phyloP scores from a whole-genome alignment of 805 yeast species.

The Kluyveromyces dobzhanskii region DNA sequence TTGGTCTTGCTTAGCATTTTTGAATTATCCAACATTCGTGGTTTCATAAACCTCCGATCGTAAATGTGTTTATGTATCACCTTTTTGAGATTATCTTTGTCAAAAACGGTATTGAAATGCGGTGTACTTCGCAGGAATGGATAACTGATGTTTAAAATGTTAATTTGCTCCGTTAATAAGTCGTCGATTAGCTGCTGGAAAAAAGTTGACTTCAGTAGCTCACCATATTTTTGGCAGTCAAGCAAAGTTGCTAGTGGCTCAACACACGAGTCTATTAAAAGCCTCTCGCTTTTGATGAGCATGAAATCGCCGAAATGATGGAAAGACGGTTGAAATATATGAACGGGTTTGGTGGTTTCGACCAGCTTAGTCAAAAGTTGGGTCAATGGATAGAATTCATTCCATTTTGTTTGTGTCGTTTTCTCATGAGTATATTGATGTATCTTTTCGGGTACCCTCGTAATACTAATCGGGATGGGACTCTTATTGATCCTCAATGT shows the following conservation, averaged over 20 bases:
- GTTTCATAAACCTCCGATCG: slow-evolving; percentile 43
- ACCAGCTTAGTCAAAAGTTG: neutral
- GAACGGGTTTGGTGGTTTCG: neutral
- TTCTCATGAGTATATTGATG: neutral
- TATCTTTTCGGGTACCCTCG: slow-evolving; percentile 6
- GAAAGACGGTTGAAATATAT: slow-evolving; percentile 2
- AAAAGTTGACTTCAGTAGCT: slow-evolving; percentile 11
- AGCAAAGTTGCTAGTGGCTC: slow-evolving; percentile 20
- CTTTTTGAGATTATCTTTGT: slow-evolving; percentile 28
- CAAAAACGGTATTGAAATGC: slow-evolving; percentile 19
- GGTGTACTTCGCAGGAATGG: slow-evolving; percentile 17
- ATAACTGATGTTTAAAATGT: slow-evolving; percentile 11
- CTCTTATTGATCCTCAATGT: slow-evolving; percentile 1
- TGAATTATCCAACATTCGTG: slow-evolving; percentile 19
- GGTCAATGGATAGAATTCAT: slow-evolving; percentile 3
- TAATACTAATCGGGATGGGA: slow-evolving; percentile 2
- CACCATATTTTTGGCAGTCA: slow-evolving; percentile 16
- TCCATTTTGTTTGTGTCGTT: neutral
- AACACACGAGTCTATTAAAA: slow-evolving; percentile 19
- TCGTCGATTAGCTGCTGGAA: slow-evolving; percentile 7
- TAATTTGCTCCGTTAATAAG: slow-evolving; percentile 20
- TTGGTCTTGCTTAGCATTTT: slow-evolving; percentile 41
- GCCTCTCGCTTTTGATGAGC: slow-evolving; percentile 15
- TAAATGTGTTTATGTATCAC: slow-evolving; percentile 28
- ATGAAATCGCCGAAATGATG: slow-evolving; percentile 18